Percentiles rank a stretch among this genome's conserved stretches.
Evolutionary conservation across 345 rosid genomes (phyloP).

Genomic region (Firmiana major): DNA sequence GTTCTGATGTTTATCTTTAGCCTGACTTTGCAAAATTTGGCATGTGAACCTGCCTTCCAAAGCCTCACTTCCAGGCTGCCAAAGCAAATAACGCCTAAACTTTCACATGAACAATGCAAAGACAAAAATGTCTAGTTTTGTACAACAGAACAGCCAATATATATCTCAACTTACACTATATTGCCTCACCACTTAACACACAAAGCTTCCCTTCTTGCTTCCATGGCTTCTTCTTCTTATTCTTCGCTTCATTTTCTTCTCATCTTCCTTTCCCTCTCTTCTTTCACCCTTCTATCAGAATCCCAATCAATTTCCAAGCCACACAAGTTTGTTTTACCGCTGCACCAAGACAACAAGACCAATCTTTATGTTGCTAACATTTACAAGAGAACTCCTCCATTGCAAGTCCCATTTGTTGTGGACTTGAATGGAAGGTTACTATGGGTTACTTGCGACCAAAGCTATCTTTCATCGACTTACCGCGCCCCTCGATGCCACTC

Average conservation of each 20-base stretch:
- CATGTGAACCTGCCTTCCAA: constrained; percentile 14
- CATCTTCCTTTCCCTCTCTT: constrained; percentile 6
- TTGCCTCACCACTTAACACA: not conserved
- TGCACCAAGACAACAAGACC: constrained; percentile 20
- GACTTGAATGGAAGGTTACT: constrained; percentile 24
- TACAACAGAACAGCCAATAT: not conserved
- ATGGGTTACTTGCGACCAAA: constrained; percentile 26
- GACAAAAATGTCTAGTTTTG: not conserved
- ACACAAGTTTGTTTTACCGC: constrained; percentile 20
- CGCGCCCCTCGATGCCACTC: constrained; percentile 32
- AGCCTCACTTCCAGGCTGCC: not conserved
- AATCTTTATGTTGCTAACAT: constrained; percentile 24
- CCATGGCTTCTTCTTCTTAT: constrained; percentile 21
- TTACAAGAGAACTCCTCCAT: constrained; percentile 21
- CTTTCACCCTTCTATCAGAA: not conserved
- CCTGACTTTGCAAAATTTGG: not conserved
- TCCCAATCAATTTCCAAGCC: constrained; percentile 13
- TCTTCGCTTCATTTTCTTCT: constrained; percentile 2
- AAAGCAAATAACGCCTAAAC: not conserved
- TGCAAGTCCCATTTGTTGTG: constrained; percentile 18
- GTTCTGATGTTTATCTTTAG: not conserved
- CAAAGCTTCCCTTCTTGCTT: not conserved
- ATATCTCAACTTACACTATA: not conserved
- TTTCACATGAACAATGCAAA: not conserved
- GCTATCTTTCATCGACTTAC: constrained; percentile 32